Evolutionary conservation across 352 stramenopile genomes (phyloP).

Genomic region (Thraustotheca clavata): DNA sequence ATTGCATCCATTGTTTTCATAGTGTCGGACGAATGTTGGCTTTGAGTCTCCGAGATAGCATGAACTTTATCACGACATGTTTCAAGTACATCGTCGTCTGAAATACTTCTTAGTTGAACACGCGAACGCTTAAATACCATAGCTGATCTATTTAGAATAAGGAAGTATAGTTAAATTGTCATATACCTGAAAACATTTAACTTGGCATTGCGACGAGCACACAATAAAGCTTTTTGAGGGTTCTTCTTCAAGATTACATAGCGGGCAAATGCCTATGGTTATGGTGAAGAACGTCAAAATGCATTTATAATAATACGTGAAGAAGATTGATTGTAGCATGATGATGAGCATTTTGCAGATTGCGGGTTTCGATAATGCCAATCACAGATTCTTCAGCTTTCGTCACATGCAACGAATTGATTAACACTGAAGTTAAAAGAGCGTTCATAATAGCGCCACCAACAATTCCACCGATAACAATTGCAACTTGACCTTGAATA

Average conservation of each 20-base stretch:
- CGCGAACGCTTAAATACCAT: not conserved
- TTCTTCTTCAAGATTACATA: slow-evolving; percentile 1
- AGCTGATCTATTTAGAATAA: not conserved
- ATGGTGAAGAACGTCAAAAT: not conserved
- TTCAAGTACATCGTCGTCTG: not conserved
- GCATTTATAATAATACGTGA: not conserved
- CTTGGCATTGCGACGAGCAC: not conserved
- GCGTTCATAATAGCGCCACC: slow-evolving; percentile 17
- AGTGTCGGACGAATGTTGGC: not conserved
- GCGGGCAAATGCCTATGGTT: not conserved
- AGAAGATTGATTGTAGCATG: slow-evolving; percentile 9
- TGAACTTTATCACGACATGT: not conserved
- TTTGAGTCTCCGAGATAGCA: not conserved
- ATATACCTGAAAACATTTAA: not conserved
- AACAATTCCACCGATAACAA: slow-evolving; percentile 11
- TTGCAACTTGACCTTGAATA: slow-evolving; percentile 15
- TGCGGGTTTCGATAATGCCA: not conserved
- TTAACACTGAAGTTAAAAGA: slow-evolving; percentile 17
- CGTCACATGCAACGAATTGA: slow-evolving; percentile 9
- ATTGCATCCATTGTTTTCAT: not conserved
- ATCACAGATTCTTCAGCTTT: not conserved
- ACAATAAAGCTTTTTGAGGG: not conserved
- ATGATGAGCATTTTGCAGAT: not conserved
- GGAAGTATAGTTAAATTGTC: too few species aligned
- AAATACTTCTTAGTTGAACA: not conserved